Conservation (phyloP, 164 flowering plant species). For the Magnolia officinalis region DNA sequence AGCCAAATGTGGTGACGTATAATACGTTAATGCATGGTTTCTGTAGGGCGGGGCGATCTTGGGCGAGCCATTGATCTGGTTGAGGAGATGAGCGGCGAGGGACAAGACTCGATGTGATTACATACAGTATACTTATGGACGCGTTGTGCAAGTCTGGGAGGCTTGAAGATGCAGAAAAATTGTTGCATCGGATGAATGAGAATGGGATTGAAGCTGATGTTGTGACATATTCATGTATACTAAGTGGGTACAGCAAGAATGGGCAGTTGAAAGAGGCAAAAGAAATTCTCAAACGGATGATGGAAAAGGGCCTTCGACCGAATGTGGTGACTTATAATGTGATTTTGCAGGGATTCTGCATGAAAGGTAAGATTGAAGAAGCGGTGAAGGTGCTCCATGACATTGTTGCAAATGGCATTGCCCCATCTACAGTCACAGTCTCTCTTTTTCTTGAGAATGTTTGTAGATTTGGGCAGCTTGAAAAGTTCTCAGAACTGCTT, state of each 20-base stretch:
- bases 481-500: constrained; percentile 1
- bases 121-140: constrained; percentile 17
- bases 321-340: constrained; percentile 12
- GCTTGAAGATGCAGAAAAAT: constrained; percentile 15
- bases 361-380: constrained; percentile 16
- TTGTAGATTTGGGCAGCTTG: not conserved
- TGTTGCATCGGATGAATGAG: constrained; percentile 14
- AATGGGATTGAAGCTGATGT: constrained; percentile 20
- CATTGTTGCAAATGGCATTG: constrained; percentile 4
- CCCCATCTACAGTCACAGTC: constrained; percentile 6
- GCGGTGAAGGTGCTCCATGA: constrained; percentile 16
- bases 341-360: constrained; percentile 12
- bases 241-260: constrained; percentile 16
- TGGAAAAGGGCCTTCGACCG: constrained; percentile 15
- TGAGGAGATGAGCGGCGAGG: constrained; percentile 10
- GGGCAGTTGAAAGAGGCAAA: constrained; percentile 17
- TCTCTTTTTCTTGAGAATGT: not conserved
- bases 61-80: constrained; percentile 13
- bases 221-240: constrained; percentile 19
- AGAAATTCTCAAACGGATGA: constrained; percentile 12
- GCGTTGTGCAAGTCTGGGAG: constrained; percentile 14
- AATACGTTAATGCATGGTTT: constrained; percentile 16
- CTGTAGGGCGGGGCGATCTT: constrained; percentile 10
- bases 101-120: constrained; percentile 11
- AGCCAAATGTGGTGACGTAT: constrained; percentile 21